These are phyloP conservation scores for Cyberlindnera mississippiensis DNA, from an alignment of 805 yeast genomes.

Conservation along the genomic window DNA sequence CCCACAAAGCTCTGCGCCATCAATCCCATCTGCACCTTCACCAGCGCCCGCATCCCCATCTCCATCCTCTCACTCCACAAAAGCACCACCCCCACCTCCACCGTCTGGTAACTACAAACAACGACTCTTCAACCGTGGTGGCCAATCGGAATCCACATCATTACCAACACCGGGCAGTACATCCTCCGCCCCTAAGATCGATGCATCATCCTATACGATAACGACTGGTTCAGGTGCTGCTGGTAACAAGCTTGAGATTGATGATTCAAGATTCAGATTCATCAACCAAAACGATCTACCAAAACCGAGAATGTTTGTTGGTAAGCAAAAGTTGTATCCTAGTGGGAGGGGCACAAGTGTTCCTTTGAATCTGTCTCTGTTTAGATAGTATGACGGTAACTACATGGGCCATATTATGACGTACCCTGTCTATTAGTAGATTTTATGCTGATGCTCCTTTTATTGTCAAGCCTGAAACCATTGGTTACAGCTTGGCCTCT, in stretches of 20 bases:
- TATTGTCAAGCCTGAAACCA: too few relatives aligned
- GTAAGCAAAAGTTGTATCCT: conserved; percentile 76
- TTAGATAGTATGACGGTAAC: conserved; percentile 1
- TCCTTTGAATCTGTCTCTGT: conserved; percentile 15
- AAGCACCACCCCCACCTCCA: conserved; percentile 24
- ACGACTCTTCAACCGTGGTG: conserved; percentile 13
- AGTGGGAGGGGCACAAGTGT: conserved; percentile 80
- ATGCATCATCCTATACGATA: conserved; percentile 27
- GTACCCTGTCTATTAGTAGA: not conserved
- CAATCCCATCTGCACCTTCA: conserved; percentile 20
- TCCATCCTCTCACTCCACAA: not conserved
- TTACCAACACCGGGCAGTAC: conserved; percentile 12
- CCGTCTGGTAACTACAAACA: conserved; percentile 25
- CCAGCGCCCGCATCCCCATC: not conserved
- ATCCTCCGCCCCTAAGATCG: conserved; percentile 20
- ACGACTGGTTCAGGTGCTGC: conserved; percentile 23
- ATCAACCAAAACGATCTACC: conserved; percentile 68
- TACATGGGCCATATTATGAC: not conserved
- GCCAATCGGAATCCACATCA: conserved; percentile 18
- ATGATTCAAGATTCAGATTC: conserved; percentile 26
- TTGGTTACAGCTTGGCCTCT: conserved; percentile 9
- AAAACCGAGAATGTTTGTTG: conserved; percentile 77
- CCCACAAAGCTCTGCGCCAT: conserved; percentile 17
- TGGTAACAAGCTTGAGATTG: conserved; percentile 40
- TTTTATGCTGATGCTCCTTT: not conserved